These are phyloP conservation scores for Ettlia oleoabundans DNA, from an alignment of 139 green algal genomes.

Conservation along the genomic window DNA sequence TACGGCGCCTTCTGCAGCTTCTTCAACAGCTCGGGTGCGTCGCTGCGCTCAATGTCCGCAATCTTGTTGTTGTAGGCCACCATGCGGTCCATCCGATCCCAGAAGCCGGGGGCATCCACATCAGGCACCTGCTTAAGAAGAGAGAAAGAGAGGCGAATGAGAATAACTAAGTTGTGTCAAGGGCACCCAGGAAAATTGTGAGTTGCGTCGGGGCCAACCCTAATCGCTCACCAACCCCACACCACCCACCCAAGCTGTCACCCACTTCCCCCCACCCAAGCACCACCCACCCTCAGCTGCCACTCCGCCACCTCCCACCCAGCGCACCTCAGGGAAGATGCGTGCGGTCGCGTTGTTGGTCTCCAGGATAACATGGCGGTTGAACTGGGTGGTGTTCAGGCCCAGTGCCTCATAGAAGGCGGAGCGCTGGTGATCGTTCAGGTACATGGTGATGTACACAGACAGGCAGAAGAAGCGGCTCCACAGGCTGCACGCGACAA, in stretches of 20 bases:
- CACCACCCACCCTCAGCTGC: neutral
- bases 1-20: constrained; percentile 75
- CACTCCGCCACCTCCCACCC: neutral
- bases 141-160: neutral
- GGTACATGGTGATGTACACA: constrained; percentile 99
- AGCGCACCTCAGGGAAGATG: constrained; percentile 94
- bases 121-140: constrained; percentile 68
- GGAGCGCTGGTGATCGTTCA: constrained; percentile 96
- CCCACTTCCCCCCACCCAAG: neutral
- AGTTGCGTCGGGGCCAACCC: neutral
- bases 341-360: constrained; percentile 97
- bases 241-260: neutral
- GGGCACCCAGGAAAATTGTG: neutral
- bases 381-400: constrained; percentile 96
- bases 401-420: constrained; percentile 94
- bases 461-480: constrained; percentile 98
- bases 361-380: constrained; percentile 99
- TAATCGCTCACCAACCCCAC: neutral
- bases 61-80: constrained; percentile 87
- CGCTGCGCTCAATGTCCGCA: constrained; percentile 64
- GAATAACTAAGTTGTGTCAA: neutral
- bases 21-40: constrained; percentile 78
- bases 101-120: constrained; percentile 88
- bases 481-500: constrained; percentile 83
- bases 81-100: constrained; percentile 82